Percentiles rank a stretch among this genome's conserved stretches.
Conservation (phyloP, 2,329 filamentous ascomycete genomes). For the Penicillium sp. region DNA sequence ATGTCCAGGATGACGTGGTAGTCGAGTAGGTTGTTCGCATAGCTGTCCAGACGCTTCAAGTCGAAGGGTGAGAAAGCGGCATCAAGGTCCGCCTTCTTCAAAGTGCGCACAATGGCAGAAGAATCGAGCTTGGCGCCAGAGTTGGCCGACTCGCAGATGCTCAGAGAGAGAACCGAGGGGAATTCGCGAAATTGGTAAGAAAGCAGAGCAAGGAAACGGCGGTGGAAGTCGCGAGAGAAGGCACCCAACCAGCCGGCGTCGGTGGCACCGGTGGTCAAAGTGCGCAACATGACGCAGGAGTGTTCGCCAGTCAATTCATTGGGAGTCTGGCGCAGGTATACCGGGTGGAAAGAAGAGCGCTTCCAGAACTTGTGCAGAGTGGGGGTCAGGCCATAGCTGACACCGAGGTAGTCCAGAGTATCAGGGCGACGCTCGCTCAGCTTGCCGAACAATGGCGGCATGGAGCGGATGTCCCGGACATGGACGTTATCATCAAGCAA, state of each 20-base stretch:
- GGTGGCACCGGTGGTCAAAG: conserved; percentile 61
- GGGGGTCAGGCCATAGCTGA: conserved; percentile 88
- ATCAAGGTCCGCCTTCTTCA: conserved; percentile 78
- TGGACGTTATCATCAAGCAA: conserved; percentile 86
- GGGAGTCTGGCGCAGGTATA: conserved; percentile 91
- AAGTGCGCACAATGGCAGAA: conserved; percentile 53
- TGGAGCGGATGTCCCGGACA: conserved; percentile 83
- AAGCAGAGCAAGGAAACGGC: conserved; percentile 84
- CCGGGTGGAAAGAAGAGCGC: conserved; percentile 77
- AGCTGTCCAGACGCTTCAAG: conserved; percentile 90
- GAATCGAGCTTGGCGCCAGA: conserved; percentile 69
- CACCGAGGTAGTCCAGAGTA: conserved; percentile 86
- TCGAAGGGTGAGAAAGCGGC: conserved; percentile 83
- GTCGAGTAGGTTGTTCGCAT: conserved; percentile 95
- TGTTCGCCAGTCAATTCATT: conserved; percentile 98
- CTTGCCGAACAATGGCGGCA: conserved; percentile 91
- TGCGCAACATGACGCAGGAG: conserved; percentile 94
- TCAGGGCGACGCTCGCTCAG: conserved; percentile 80
- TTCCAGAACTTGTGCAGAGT: conserved; percentile 97
- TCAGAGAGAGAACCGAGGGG: conserved; percentile 73
- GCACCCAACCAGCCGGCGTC: conserved; percentile 85
- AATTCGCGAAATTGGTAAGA: conserved; percentile 92
- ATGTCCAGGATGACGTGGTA: conserved; percentile 97
- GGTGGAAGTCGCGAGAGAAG: conserved; percentile 91
- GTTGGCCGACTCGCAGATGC: conserved; percentile 83